phyloP scores from a whole-genome alignment of 1,284 basidiomycete genomes.

The Puccinia triticina region DNA sequence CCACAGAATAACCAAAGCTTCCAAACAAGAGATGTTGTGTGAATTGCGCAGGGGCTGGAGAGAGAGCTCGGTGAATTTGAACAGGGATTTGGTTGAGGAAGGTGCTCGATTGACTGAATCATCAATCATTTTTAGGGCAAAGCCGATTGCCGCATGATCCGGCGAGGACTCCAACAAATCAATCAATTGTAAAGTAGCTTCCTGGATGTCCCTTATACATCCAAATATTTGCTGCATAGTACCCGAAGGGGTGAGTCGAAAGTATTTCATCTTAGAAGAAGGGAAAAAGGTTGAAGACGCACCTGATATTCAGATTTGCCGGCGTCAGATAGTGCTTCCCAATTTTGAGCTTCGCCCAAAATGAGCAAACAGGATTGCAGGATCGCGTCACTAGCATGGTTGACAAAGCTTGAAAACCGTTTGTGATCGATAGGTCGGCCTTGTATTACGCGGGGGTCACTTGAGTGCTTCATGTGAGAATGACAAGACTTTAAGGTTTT shows the following conservation, averaged over 20 bases:
- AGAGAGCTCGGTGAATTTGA: not conserved
- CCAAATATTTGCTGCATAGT: not conserved
- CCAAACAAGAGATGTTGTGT: conserved; percentile 42
- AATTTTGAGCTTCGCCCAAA: not conserved
- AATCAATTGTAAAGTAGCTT: conserved; percentile 9
- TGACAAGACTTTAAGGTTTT: no score
- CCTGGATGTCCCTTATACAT: conserved; percentile 19
- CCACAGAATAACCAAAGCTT: conserved; percentile 34
- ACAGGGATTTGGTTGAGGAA: not conserved
- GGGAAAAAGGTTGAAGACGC: not conserved
- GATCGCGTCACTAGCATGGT: conserved; percentile 4
- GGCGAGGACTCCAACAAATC: conserved; percentile 17
- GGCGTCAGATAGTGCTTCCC: not conserved
- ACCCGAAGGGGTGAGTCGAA: not conserved
- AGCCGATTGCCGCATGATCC: conserved; percentile 45
- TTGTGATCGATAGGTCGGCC: not conserved
- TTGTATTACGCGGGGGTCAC: not conserved
- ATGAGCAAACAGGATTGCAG: not conserved
- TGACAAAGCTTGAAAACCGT: not conserved
- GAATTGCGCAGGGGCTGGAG: conserved; percentile 25
- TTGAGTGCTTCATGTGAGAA: not conserved
- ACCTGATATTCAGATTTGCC: conserved; percentile 4
- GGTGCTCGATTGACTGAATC: conserved; percentile 20
- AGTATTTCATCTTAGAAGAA: not conserved
- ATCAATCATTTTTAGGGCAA: conserved; percentile 43